Percentiles rank a stretch among this genome's conserved stretches.
These are phyloP conservation scores for Sclerotinia subarctica DNA, from an alignment of 2,329 filamentous ascomycete species.

Conservation along the genomic window DNA sequence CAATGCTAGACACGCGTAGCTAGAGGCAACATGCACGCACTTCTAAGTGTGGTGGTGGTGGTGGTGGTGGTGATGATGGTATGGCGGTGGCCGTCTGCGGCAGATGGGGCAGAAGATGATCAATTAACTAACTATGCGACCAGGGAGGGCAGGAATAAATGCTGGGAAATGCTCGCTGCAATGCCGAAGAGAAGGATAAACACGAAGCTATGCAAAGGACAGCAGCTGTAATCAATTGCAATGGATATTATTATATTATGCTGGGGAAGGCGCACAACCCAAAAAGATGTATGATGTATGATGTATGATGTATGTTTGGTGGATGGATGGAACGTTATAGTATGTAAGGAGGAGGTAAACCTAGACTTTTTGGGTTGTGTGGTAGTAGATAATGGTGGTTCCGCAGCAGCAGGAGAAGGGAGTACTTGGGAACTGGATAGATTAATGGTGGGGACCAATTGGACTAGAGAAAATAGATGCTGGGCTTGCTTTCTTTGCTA, in stretches of 20 bases:
- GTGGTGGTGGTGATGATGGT: background rate
- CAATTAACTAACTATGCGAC: conserved; percentile 16
- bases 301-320: conserved; percentile 2
- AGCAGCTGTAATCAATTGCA: conserved; percentile 11
- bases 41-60: conserved; percentile 15
- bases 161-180: conserved; percentile 6
- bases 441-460: conserved; percentile 14
- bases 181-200: conserved; percentile 17
- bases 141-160: conserved; percentile 20
- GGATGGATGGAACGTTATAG: conserved; percentile 8
- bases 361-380: conserved; percentile 5
- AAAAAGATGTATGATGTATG: conserved; percentile 13
- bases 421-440: conserved; percentile 13
- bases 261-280: conserved; percentile 13
- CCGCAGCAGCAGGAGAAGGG: conserved; percentile 18
- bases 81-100: conserved; percentile 3
- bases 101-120: conserved; percentile 19
- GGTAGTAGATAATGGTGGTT: conserved; percentile 9
- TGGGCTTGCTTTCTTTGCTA: conserved; percentile 9
- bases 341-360: conserved; percentile 6
- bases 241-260: conserved; percentile 15
- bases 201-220: conserved; percentile 14
- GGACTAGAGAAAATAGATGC: conserved; percentile 11
- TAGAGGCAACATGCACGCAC: conserved; percentile 33
- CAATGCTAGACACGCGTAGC: conserved; percentile 30